Percentiles rank a stretch among this genome's conserved stretches.
Evolutionary conservation across 805 yeast species (phyloP).

Genomic region (Wickerhamiella azymoides): DNA sequence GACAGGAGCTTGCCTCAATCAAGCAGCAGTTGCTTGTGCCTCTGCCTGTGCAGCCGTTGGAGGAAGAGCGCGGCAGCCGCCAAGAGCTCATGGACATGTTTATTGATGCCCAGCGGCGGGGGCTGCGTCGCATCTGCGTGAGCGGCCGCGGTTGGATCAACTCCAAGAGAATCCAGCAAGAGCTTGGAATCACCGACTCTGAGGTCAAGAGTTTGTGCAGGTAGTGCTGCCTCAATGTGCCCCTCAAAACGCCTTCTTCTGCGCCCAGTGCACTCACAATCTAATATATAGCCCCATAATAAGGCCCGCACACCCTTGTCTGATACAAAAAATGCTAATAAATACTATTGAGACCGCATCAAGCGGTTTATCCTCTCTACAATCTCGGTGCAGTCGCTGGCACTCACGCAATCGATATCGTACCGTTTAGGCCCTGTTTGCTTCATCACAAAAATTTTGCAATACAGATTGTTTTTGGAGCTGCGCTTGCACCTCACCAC

Average conservation of each 20-base stretch:
- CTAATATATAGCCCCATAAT: too few relatives aligned
- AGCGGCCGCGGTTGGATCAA: conserved; percentile 6
- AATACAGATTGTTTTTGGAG: conserved; percentile 57
- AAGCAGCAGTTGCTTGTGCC: neutral
- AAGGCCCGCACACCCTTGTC: neutral
- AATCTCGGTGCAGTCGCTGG: conserved; percentile 54
- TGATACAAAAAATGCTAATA: neutral
- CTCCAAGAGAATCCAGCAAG: neutral
- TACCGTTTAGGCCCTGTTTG: conserved; percentile 63
- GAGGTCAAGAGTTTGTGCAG: neutral
- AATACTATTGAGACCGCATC: conserved; percentile 2
- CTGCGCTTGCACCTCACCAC: conserved; percentile 64
- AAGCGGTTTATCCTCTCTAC: conserved; percentile 53
- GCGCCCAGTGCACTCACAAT: too few relatives aligned
- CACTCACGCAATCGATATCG: conserved; percentile 63
- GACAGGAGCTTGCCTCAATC: neutral
- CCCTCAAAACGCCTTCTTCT: neutral
- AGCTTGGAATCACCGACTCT: neutral
- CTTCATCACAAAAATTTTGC: conserved; percentile 66
- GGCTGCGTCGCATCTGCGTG: conserved; percentile 5
- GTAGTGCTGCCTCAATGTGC: neutral
- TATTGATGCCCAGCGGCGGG: neutral
- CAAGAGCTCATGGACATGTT: neutral
- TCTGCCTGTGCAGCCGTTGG: neutral
- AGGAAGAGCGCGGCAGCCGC: neutral